Evolutionary conservation across 345 rosid genomes (phyloP).

Genomic region (Melaleuca alternifolia): DNA sequence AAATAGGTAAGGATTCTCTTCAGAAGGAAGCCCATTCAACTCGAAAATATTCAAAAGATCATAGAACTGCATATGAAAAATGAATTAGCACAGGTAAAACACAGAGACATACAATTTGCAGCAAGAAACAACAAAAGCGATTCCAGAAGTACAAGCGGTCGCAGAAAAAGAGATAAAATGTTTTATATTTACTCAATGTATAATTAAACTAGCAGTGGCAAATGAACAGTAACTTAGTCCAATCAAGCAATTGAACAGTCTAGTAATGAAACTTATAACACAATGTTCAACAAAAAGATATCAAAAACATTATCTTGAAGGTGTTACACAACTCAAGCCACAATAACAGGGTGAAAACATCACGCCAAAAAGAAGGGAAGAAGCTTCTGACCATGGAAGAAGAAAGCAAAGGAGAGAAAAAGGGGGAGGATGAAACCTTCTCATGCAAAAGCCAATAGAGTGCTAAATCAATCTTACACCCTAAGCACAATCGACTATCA

Average conservation of each 20-base stretch:
- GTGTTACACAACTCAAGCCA: background rate
- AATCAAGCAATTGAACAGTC: background rate
- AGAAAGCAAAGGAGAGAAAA: background rate
- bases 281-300: background rate
- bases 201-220: background rate
- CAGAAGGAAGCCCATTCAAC: conserved; percentile 95
- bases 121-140: background rate
- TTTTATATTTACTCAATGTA: background rate
- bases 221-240: background rate
- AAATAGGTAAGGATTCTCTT: conserved; percentile 90
- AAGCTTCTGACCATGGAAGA: background rate
- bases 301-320: background rate
- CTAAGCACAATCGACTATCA: background rate
- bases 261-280: background rate
- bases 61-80: conserved; percentile 62
- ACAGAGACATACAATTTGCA: background rate
- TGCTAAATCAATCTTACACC: background rate
- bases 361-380: background rate
- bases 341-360: background rate
- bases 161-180: background rate
- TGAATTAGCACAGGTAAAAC: background rate
- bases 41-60: conserved; percentile 88
- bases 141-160: background rate
- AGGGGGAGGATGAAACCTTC: background rate
- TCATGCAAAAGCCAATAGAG: background rate